Conservation (phyloP, 306 rosid species). For the Sicyos edulis region DNA sequence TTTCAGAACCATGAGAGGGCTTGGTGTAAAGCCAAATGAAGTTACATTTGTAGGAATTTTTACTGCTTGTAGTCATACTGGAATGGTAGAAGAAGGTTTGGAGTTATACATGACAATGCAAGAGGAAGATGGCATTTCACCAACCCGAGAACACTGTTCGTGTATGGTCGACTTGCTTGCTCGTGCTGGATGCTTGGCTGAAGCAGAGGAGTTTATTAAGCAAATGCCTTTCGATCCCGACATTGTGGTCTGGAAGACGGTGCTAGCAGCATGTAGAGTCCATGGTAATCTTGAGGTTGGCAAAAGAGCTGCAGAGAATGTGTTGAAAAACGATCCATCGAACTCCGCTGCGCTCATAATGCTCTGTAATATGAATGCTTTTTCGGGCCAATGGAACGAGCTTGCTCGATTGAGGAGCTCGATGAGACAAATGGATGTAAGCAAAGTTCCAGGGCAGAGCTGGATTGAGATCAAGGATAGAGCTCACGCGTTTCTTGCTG, state of each 20-base stretch:
- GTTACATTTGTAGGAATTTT: constrained; percentile 61
- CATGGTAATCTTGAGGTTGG: constrained; percentile 57
- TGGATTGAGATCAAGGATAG: constrained; percentile 52
- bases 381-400: constrained; percentile 54
- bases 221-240: constrained; percentile 47
- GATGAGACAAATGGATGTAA: constrained; percentile 51
- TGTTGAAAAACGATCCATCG: constrained; percentile 50
- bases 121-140: constrained; percentile 47
- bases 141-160: constrained; percentile 59
- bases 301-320: constrained; percentile 56
- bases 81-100: constrained; percentile 68
- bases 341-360: constrained; percentile 64
- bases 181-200: constrained; percentile 61
- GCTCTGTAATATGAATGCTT: constrained; percentile 58
- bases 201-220: constrained; percentile 53
- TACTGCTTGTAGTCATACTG: constrained; percentile 74
- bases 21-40: constrained; percentile 52
- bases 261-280: constrained; percentile 61
- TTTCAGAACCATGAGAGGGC: constrained; percentile 44
- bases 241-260: constrained; percentile 63
- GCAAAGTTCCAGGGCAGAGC: constrained; percentile 63
- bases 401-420: constrained; percentile 48
- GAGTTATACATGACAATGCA: constrained; percentile 47
- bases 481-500: constrained; percentile 55
- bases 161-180: constrained; percentile 82